Base-by-base conservation (phyloP, 371 early-diverging fungal genomes). In the Saksenaea vasiformis region DNA sequence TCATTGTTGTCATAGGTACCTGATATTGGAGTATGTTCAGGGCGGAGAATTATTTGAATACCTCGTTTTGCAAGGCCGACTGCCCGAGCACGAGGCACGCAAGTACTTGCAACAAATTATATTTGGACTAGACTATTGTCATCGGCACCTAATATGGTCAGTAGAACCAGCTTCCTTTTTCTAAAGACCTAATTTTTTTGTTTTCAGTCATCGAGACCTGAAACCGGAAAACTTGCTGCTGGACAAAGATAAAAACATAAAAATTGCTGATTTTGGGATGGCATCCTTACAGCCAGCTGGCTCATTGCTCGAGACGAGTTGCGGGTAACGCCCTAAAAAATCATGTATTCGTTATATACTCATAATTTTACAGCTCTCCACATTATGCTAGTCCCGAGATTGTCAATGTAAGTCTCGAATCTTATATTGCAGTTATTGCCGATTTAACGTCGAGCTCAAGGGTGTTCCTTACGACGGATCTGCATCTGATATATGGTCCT, bases 1-100 rank as follows among this genome's bases (percentile, higher is more conserved):
- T 36, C 35, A 56, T 64, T 34, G 41, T 37, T 64, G 26, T 35
- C 54, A 11, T 66, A 93, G 93, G 41, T 96, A 93, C 78, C 76
- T 99, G 64, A 88, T 99, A n/a, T 85, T 98, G 86, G 98, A 98
- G 73, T 95, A 95, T 76, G 91, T 96, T 65, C 91, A 92, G 68
- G 99, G 99, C 66, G 96, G 95, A 63, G 98, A 98, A 85, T 83
- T 99, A 65, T 95, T 97, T 70, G 97, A 98, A 62, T 91, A 95
- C 67, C 80, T 99, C 17, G 91, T 96, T 19, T 90, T 92, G 64
- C 85, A 91, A 64, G 97, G 97, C 11, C 77, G 92, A n/a, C 77
- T 99, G 31, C 72, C 85, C 14, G 98, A 99, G 70, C 63, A 64
- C 11, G 95, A 95, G 69, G 98, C 98, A 1, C 87, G 94, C 53